Evolutionary conservation across 257 asterid genomes (phyloP).

Genomic region (Solanum infundibuliforme): DNA sequence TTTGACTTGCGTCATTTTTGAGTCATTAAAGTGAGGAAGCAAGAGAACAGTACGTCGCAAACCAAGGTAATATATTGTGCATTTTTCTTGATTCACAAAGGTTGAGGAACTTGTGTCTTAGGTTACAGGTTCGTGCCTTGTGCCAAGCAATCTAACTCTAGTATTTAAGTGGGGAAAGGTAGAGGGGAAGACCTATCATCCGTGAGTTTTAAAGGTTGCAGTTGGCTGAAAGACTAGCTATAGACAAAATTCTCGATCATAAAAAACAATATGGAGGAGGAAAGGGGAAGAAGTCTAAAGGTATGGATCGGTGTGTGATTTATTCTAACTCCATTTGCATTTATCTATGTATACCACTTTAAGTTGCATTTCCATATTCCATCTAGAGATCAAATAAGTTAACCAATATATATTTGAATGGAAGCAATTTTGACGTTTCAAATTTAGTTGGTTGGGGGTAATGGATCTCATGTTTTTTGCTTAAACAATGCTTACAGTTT

Average conservation of each 20-base stretch:
- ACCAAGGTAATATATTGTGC: not conserved
- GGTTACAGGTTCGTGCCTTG: fast-evolving
- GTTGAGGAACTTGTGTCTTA: not conserved
- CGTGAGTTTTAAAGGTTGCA: not conserved
- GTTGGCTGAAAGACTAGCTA: not conserved
- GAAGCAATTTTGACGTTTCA: not conserved
- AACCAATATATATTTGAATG: not conserved
- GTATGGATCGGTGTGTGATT: not conserved
- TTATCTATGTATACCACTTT: not conserved
- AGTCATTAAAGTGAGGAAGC: not conserved
- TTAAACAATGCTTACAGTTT: not conserved
- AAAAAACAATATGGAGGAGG: not conserved
- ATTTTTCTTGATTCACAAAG: not conserved
- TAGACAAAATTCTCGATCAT: not conserved
- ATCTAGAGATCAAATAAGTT: not conserved
- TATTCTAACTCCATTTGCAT: not conserved
- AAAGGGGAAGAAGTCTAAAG: not conserved
- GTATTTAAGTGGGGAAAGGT: not conserved
- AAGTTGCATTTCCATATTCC: not conserved
- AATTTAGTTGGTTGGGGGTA: not conserved
- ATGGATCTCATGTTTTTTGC: not conserved
- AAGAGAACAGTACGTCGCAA: not conserved
- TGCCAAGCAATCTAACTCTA: not conserved
- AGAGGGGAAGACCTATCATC: not conserved
- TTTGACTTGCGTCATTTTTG: not conserved